Conservation (phyloP, 352 stramenopile species). For the Lagenidium sp. region DNA sequence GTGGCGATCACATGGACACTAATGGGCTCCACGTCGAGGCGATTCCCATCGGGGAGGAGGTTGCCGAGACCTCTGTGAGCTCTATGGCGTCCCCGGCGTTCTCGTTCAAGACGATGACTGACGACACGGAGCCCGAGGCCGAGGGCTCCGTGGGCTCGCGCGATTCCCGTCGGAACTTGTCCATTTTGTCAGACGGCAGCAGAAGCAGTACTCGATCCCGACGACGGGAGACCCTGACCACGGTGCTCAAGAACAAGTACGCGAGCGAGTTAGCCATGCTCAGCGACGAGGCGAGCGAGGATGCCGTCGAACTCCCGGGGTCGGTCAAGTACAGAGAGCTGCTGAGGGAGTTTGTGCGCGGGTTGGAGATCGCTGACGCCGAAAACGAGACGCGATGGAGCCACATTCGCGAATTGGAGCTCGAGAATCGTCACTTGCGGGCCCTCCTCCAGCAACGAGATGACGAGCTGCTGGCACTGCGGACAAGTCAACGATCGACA, state of each 20-base stretch:
- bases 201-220: too few species aligned
- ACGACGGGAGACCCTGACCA: too few species aligned
- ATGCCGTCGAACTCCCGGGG: background rate
- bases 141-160: background rate
- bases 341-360: constrained; percentile 59
- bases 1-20: background rate
- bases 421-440: constrained; percentile 50
- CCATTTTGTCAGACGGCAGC: constrained; percentile 20
- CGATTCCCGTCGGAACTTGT: constrained; percentile 16
- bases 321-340: constrained; percentile 37
- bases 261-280: background rate
- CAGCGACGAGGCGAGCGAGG: background rate
- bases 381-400: constrained; percentile 69
- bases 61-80: background rate
- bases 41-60: background rate
- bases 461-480: constrained; percentile 20
- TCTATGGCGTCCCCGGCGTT: background rate
- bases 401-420: constrained; percentile 59
- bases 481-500: too few species aligned
- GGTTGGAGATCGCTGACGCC: constrained; percentile 57
- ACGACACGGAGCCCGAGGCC: background rate
- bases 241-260: background rate
- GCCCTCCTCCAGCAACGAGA: constrained; percentile 31
- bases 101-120: background rate
- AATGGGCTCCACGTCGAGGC: too few species aligned